Conservation (phyloP, 768 basidiomycete genomes). For the Lactarius akahatsu region DNA sequence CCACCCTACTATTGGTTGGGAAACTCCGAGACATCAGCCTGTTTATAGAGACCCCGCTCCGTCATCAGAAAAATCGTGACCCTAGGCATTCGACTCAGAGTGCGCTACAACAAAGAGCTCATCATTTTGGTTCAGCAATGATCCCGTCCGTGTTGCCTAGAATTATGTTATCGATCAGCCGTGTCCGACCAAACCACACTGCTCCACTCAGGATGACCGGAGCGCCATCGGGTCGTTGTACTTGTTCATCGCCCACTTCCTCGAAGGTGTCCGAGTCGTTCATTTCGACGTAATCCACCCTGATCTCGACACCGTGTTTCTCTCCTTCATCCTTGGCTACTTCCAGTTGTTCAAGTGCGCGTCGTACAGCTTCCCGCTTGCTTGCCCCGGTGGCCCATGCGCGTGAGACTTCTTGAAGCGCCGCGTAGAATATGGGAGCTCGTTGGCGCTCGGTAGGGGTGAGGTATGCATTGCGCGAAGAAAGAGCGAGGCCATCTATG, state of each 20-base stretch:
- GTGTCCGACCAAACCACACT: slow-evolving; percentile 79
- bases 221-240: slow-evolving; percentile 33
- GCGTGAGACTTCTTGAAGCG: slow-evolving; percentile 56
- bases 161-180: slow-evolving; percentile 91
- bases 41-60: neutral
- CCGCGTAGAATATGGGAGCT: slow-evolving; percentile 61
- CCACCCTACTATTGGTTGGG: neutral
- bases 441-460: slow-evolving; percentile 56
- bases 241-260: slow-evolving; percentile 43
- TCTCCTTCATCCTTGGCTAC: slow-evolving; percentile 32
- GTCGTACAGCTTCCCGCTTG: slow-evolving; percentile 49
- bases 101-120: neutral
- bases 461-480: slow-evolving; percentile 88
- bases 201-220: slow-evolving; percentile 81
- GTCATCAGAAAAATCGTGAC: neutral
- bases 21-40: neutral
- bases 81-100: neutral
- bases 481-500: slow-evolving; percentile 72
- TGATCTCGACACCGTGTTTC: slow-evolving; percentile 48
- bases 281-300: slow-evolving; percentile 84
- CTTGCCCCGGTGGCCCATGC: slow-evolving; percentile 55
- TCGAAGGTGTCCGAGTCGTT: slow-evolving; percentile 81
- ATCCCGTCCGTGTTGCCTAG: slow-evolving; percentile 52
- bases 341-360: slow-evolving; percentile 46
- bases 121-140: slow-evolving; percentile 28